A percentile compares a stretch with the other conserved stretches of the same genome.
Conservation (phyloP, 805 yeast species). For the Scheffersomyces coipomensis region DNA sequence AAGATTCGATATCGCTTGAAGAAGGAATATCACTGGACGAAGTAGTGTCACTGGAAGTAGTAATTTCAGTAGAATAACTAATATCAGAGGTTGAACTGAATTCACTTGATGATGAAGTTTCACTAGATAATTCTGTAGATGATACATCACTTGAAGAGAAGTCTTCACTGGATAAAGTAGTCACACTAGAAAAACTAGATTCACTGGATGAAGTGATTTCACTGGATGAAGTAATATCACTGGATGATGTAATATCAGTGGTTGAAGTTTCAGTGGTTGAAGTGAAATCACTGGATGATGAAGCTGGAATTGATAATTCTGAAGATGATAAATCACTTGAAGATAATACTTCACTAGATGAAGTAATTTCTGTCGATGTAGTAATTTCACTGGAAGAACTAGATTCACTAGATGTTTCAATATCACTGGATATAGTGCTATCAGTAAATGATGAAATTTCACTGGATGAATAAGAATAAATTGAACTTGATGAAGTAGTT, state of each 20-base stretch:
- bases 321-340: too few relatives aligned
- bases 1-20: neutral
- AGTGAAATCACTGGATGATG: neutral
- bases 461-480: too few relatives aligned
- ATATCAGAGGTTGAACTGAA: too few relatives aligned
- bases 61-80: too few relatives aligned
- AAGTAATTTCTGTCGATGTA: too few relatives aligned
- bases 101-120: neutral
- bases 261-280: neutral
- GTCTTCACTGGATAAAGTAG: neutral
- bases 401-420: neutral
- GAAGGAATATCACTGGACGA: neutral
- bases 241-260: neutral
- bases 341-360: too few relatives aligned
- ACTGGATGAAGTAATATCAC: neutral
- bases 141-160: neutral
- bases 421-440: neutral
- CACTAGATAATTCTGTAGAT: neutral
- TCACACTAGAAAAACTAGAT: neutral
- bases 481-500: neutral
- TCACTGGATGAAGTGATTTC: neutral
- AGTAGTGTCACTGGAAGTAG: too few relatives aligned
- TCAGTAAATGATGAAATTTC: too few relatives aligned
- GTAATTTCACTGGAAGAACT: neutral
- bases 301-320: too few relatives aligned